Conservation (phyloP, 495 filamentous ascomycete genomes). For the Aspergillus nidulans region DNA sequence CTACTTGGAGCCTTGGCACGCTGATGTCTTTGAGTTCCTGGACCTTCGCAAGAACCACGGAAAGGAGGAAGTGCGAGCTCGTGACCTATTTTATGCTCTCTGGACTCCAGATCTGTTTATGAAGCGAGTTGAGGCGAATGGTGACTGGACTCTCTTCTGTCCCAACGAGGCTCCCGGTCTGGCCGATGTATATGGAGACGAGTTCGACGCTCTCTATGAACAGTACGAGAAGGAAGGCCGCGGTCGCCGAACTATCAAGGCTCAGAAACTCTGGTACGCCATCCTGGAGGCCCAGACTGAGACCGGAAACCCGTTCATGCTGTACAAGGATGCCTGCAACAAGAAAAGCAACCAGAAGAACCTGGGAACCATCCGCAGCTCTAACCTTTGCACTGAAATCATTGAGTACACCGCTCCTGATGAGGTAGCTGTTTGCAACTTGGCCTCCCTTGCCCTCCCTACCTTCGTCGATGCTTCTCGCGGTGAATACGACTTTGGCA, state of each 20-base stretch:
- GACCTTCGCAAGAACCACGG: slow-evolving; percentile 99
- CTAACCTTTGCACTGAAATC: slow-evolving; percentile 98
- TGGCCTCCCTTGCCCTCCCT: slow-evolving; percentile 89
- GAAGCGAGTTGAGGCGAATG: slow-evolving; percentile 96
- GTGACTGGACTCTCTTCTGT: slow-evolving; percentile 95
- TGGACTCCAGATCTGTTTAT: slow-evolving; percentile 99
- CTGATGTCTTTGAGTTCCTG: slow-evolving; percentile 94
- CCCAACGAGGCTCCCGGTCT: slow-evolving; percentile 92
- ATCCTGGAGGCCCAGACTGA: slow-evolving; percentile 97
- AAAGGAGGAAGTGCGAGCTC: slow-evolving; percentile 95
- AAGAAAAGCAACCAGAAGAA: slow-evolving; percentile 99
- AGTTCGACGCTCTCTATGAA: slow-evolving; percentile 93
- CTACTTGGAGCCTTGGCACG: slow-evolving; percentile 99
- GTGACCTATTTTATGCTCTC: slow-evolving; percentile 94
- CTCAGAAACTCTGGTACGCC: slow-evolving; percentile 98
- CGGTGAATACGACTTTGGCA: slow-evolving; percentile 86
- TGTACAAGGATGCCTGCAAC: slow-evolving; percentile 98
- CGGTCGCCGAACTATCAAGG: slow-evolving; percentile 86
- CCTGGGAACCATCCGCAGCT: slow-evolving; percentile 93
- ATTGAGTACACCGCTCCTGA: slow-evolving; percentile 95
- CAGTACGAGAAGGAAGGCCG: slow-evolving; percentile 87
- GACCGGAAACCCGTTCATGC: slow-evolving; percentile 98
- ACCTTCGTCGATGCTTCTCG: slow-evolving; percentile 79
- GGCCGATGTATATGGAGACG: slow-evolving; percentile 94
- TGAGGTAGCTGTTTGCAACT: slow-evolving; percentile 97